Evolutionary conservation across 176 grass and related monocot species (phyloP).

Genomic region (Oryza meridionalis): DNA sequence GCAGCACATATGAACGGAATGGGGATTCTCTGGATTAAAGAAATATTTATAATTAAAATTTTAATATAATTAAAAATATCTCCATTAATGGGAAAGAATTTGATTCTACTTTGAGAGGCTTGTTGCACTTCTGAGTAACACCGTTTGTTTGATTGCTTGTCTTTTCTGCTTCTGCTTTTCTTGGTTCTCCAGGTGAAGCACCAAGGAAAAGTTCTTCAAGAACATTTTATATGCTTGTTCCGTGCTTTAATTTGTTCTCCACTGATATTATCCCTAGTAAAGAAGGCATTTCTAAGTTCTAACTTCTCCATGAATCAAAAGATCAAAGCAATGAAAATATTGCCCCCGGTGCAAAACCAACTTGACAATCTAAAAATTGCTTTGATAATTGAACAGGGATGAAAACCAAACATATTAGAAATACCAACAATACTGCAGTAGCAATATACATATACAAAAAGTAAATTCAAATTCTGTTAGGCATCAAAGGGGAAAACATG

Average conservation of each 20-base stretch:
- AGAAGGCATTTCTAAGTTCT: slow-evolving; percentile 13
- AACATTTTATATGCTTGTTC: slow-evolving; percentile 38
- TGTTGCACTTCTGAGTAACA: slow-evolving; percentile 42
- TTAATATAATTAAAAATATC: slow-evolving; percentile 35
- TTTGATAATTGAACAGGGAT: slow-evolving; percentile 20
- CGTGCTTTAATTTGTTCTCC: slow-evolving; percentile 48
- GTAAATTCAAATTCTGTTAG: not conserved
- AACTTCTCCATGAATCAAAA: slow-evolving; percentile 4
- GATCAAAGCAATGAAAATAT: slow-evolving; percentile 27
- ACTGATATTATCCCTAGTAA: slow-evolving; percentile 48
- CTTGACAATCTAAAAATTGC: slow-evolving; percentile 24
- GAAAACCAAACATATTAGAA: slow-evolving; percentile 2
- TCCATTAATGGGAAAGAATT: slow-evolving; percentile 19
- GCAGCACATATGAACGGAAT: slow-evolving; percentile 28
- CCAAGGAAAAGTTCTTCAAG: not conserved
- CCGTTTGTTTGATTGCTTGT: slow-evolving; percentile 36
- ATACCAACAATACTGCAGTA: slow-evolving; percentile 13
- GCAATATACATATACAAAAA: slow-evolving; percentile 1
- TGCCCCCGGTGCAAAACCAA: slow-evolving; percentile 16
- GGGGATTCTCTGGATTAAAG: slow-evolving; percentile 25
- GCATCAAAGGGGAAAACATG: not conserved
- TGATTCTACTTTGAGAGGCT: slow-evolving; percentile 40
- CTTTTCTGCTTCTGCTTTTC: slow-evolving; percentile 41
- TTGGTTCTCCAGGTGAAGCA: slow-evolving; percentile 37
- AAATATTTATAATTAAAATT: slow-evolving; percentile 2